Evolutionary conservation across 2,329 filamentous ascomycete species (phyloP), one percentile per base, ranked within the genome.

Genomic region (Stagonosporopsis vannaccii): DNA sequence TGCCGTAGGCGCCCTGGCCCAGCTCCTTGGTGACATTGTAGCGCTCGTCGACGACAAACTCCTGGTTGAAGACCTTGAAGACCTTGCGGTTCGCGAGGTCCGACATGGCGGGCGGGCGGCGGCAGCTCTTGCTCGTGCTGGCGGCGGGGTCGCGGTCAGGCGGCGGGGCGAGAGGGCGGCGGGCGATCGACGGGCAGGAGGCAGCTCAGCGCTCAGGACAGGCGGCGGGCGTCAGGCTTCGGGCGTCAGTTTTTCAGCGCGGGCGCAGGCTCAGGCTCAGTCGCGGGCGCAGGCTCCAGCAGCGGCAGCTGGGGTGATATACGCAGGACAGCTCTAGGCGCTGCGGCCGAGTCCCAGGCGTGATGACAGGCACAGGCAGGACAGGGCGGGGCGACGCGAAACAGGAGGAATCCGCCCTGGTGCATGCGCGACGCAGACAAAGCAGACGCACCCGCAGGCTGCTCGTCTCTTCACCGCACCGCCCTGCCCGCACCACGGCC

Each of bases 21-120:
- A 99, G 84, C 83, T 99, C 95, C 85, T 99, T 99, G 65, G 94
- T 98, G 65, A 99, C 95, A 65, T 91, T 97, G 82, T 99, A 99
- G 71, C 94, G 89, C 80, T 98, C 94, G 77, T 98, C 95, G 73
- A 98, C 95, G 69, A 97, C 88, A 76, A 99, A 99, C 82, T 99
- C 95, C 76, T 99, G 95, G 84, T 97, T 97, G 82, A 99, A 99
- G 77, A 99, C 71, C 65, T 72, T 73, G 69, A 73, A 74, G 55
- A 74, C 69, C 85, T 97, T 97, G 80, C 92, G 89, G 75, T 87
- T 87, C 62, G 81, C 79, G 59, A 87, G 78, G 69, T 87, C 85
- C 65, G 81, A 78, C 85, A 88, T 88, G 28, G 59, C 45, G 56
- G 28, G 51, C 43, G 13, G 28, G 28, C 35, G 32, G 44, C 33